Conservation (phyloP, 208 protist species). For the Leptomonas seymouri region DNA sequence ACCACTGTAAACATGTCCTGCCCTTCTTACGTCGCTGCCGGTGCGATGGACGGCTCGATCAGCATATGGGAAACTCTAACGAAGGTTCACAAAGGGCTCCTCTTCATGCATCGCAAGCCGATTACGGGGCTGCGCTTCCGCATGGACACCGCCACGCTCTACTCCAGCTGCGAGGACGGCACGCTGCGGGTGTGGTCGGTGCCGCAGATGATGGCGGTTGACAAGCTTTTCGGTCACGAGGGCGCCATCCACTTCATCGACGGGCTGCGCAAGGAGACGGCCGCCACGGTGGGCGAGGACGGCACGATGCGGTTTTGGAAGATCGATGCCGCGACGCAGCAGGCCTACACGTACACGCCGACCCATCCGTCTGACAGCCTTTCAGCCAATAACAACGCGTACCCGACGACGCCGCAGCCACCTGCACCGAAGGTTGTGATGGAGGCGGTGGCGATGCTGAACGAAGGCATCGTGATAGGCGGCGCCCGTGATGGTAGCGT, state of each 20-base stretch:
- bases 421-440: constrained; percentile 44
- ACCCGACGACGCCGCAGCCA: not conserved
- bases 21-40: constrained; percentile 83
- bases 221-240: constrained; percentile 89
- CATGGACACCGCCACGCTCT: constrained; percentile 60
- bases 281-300: constrained; percentile 83
- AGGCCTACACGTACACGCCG: constrained; percentile 57
- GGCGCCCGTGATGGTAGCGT: constrained; percentile 80
- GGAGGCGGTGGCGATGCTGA: constrained; percentile 84
- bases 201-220: constrained; percentile 83
- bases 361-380: constrained; percentile 4
- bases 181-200: constrained; percentile 89
- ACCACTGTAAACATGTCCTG: constrained; percentile 78
- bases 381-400: not conserved
- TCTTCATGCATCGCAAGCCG: constrained; percentile 82
- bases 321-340: constrained; percentile 85
- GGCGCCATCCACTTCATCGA: constrained; percentile 62
- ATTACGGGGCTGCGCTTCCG: constrained; percentile 90
- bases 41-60: constrained; percentile 79
- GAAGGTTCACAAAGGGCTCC: constrained; percentile 65
- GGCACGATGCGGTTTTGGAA: constrained; percentile 92
- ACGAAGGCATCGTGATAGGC: constrained; percentile 67
- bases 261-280: constrained; percentile 71
- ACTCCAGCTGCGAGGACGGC: constrained; percentile 74
- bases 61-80: constrained; percentile 81